Conservation (phyloP, 108 stramenopile species). For the Skeletonema grethae region DNA sequence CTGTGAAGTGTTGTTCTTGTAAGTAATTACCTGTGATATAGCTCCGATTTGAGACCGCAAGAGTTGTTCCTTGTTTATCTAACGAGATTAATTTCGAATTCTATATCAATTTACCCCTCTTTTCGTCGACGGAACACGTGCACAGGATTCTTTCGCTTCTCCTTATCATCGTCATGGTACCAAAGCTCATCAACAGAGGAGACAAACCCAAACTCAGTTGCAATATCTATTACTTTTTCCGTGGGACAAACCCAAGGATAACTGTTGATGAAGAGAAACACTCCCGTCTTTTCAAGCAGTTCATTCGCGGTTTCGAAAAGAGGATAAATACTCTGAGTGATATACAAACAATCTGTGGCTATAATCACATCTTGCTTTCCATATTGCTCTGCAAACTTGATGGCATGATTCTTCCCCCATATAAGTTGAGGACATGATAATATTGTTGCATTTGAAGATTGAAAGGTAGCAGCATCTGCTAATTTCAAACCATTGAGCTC, state of each 20-base stretch:
- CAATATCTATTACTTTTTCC: not conserved
- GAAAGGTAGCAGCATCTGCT: no score
- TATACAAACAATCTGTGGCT: not conserved
- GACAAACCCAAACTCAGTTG: not conserved
- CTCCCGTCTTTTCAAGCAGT: not conserved
- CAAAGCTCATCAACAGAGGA: not conserved
- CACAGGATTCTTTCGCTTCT: not conserved
- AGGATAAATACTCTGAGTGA: not conserved
- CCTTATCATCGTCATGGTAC: not conserved
- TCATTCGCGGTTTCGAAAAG: not conserved
- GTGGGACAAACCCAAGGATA: not conserved
- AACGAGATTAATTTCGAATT: no score
- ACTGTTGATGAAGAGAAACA: not conserved
- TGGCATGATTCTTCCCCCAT: not conserved
- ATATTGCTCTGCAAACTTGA: not conserved
- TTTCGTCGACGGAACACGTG: not conserved
- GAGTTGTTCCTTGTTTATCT: no score
- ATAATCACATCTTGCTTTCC: not conserved
- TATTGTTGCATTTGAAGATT: not conserved
- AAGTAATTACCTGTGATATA: no score
- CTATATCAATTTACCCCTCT: not conserved
- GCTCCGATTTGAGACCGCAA: no score
- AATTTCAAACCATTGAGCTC: not conserved
- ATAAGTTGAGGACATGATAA: slow-evolving; percentile 1
- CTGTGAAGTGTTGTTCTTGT: no score